Evolutionary conservation across 2,329 filamentous ascomycete species (phyloP).

Genomic region (Colletotrichum spinosum): DNA sequence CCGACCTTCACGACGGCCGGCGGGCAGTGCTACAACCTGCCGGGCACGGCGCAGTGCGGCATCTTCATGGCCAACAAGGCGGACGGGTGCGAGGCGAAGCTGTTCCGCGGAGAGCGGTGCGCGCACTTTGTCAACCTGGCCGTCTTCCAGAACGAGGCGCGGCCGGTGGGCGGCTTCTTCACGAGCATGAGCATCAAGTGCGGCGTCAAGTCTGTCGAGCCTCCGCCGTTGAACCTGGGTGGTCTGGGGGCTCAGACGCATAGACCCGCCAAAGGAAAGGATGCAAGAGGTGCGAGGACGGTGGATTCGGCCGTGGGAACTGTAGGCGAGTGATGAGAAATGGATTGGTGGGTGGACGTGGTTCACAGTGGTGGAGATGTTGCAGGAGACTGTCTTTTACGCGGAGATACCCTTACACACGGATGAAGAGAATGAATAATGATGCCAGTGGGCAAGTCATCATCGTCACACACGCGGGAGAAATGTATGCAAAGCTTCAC

Average conservation of each 20-base stretch:
- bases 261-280: conserved; percentile 19
- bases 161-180: conserved; percentile 32
- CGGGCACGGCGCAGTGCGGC: conserved; percentile 28
- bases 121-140: conserved; percentile 26
- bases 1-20: conserved; percentile 11
- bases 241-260: conserved; percentile 26
- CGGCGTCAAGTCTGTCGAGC: conserved; percentile 30
- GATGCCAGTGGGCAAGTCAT: too few relatives aligned
- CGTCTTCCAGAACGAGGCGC: conserved; percentile 28
- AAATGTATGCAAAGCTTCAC: too few relatives aligned
- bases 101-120: conserved; percentile 30
- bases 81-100: conserved; percentile 34
- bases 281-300: conserved; percentile 6
- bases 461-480: too few relatives aligned
- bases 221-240: conserved; percentile 27
- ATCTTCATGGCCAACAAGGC: conserved; percentile 32
- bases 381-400: too few relatives aligned
- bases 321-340: not conserved
- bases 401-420: too few relatives aligned
- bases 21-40: conserved; percentile 35
- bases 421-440: too few relatives aligned
- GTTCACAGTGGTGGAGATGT: not conserved
- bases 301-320: conserved; percentile 9
- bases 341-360: not conserved
- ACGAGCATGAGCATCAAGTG: conserved; percentile 32